Percentiles rank a stretch among this genome's conserved stretches.
Evolutionary conservation across 2,329 filamentous ascomycete genomes (phyloP).

Genomic region (Fusarium camptoceras): DNA sequence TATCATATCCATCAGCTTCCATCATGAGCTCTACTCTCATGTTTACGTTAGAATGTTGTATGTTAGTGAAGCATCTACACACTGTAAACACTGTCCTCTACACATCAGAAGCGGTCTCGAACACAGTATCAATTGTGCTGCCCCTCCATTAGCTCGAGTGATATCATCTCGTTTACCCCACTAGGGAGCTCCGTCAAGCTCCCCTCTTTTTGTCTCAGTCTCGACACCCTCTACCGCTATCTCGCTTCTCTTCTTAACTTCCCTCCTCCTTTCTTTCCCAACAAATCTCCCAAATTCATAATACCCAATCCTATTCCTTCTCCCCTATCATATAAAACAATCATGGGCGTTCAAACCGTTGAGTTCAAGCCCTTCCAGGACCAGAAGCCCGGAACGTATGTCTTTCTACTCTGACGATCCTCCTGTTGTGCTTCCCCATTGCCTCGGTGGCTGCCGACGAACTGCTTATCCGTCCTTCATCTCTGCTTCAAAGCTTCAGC

Average conservation of each 20-base stretch:
- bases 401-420: conserved; percentile 50
- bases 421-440: conserved; percentile 25
- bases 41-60: conserved; percentile 13
- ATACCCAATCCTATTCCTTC: conserved; percentile 2
- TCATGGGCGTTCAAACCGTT: conserved; percentile 81
- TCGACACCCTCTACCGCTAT: conserved; percentile 20
- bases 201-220: conserved; percentile 41
- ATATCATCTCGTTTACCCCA: conserved; percentile 46
- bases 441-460: conserved; percentile 7
- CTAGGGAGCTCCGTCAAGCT: conserved; percentile 48
- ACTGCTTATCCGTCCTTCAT: background rate
- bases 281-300: conserved; percentile 18
- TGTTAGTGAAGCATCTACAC: conserved; percentile 9
- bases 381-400: conserved; percentile 99
- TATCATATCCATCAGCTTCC: conserved; percentile 1
- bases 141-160: conserved; percentile 48
- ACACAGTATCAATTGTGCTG: conserved; percentile 42
- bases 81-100: conserved; percentile 26
- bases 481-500: background rate
- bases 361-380: conserved; percentile 88
- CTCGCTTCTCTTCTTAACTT: conserved; percentile 20
- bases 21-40: conserved; percentile 26
- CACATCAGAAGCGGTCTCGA: accelerated
- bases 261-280: conserved; percentile 26
- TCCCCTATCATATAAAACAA: conserved; percentile 41